phyloP scores from a whole-genome alignment of 768 basidiomycete species.

The Panaeolus papilionaceus region DNA sequence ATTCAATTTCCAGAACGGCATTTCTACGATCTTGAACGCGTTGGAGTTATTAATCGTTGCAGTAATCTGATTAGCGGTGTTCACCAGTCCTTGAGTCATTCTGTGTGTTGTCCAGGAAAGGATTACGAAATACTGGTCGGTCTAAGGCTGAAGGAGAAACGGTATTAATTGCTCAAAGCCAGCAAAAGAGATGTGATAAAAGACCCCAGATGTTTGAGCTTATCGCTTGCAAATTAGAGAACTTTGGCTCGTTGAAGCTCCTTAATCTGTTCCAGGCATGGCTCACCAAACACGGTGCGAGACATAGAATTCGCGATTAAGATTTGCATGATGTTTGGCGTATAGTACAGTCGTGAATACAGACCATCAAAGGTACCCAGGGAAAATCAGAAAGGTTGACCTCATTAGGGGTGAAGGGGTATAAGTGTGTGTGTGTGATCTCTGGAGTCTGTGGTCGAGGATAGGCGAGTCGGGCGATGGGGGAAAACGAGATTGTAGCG shows the following conservation, averaged over 20 bases:
- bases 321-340: conserved; percentile 11
- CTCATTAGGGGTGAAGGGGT: conserved; percentile 14
- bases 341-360: conserved; percentile 14
- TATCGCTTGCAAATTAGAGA: neutral
- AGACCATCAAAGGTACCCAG: conserved; percentile 10
- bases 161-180: no score
- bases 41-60: no score
- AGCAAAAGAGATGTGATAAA: no score
- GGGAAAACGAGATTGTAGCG: conserved; percentile 6
- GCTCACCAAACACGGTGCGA: neutral
- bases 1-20: no score
- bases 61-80: no score
- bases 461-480: conserved; percentile 11
- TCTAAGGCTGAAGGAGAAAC: no score
- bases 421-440: conserved; percentile 7
- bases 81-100: no score
- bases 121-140: no score
- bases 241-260: neutral
- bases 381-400: neutral
- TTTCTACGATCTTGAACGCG: no score
- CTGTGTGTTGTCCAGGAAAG: no score
- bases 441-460: neutral
- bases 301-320: conserved; percentile 2
- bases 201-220: no score
- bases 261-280: neutral